Conservation (phyloP, 768 basidiomycete genomes). For the Hypholoma fasciculare region DNA sequence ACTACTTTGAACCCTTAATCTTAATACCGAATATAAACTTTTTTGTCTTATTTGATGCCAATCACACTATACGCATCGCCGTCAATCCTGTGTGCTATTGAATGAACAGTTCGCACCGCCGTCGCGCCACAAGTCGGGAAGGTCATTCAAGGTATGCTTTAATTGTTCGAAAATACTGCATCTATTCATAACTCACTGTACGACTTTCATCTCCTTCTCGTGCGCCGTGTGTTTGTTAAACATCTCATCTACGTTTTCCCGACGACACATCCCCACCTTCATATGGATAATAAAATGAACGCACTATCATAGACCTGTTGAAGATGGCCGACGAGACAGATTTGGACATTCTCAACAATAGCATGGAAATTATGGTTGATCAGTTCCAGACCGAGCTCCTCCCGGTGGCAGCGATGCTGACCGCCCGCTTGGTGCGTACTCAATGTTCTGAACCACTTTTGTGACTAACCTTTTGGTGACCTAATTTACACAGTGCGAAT, state of each 20-base stretch:
- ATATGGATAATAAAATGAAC: neutral
- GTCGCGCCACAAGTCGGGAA: conserved; percentile 81
- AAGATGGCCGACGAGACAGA: conserved; percentile 92
- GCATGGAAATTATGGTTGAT: conserved; percentile 87
- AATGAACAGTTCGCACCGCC: conserved; percentile 55
- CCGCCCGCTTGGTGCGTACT: conserved; percentile 67
- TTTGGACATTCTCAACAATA: conserved; percentile 76
- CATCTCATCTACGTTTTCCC: neutral
- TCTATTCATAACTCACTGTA: neutral
- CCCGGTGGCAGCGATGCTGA: conserved; percentile 82
- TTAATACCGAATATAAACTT: neutral
- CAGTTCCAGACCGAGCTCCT: conserved; percentile 82
- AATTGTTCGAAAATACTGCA: neutral
- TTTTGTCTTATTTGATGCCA: neutral
- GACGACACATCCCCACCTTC: neutral
- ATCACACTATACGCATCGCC: neutral
- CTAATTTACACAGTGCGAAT: conserved; percentile 58
- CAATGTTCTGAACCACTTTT: neutral
- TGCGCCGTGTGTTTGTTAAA: neutral
- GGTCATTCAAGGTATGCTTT: conserved; percentile 77
- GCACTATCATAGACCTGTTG: conserved; percentile 58
- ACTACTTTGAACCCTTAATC: neutral
- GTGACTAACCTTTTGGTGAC: neutral
- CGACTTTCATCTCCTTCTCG: neutral
- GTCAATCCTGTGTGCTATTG: conserved; percentile 3